Conservation (phyloP, 148 eudicot genomes). For the Cornus kousa region DNA sequence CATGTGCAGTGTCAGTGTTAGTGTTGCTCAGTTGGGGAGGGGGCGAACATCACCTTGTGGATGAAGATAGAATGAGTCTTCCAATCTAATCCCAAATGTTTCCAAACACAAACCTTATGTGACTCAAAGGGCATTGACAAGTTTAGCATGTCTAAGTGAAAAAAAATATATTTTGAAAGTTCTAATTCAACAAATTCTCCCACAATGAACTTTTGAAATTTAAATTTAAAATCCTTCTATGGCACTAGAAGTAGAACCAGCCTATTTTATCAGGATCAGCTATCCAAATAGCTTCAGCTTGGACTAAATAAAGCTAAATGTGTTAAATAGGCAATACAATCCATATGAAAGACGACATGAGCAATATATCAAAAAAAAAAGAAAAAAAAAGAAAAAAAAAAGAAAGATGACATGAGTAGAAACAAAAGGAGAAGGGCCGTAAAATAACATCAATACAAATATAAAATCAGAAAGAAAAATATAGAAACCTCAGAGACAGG, state of each 20-base stretch:
- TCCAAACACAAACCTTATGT: no score
- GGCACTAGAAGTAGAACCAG: not conserved
- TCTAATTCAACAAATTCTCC: not conserved
- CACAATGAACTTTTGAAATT: no score
- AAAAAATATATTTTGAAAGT: not conserved
- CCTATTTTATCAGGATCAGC: not conserved
- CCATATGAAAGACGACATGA: not conserved
- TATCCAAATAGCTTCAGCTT: not conserved
- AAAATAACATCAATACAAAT: not conserved
- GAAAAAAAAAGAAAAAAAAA: no score
- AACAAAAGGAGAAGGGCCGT: not conserved
- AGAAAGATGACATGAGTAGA: not conserved
- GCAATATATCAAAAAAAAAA: no score
- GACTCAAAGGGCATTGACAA: not conserved
- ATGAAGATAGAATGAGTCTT: no score
- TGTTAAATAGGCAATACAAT: not conserved
- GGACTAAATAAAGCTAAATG: not conserved
- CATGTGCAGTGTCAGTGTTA: no score
- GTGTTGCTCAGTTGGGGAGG: no score
- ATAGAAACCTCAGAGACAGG: constrained; percentile 80
- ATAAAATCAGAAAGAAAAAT: not conserved
- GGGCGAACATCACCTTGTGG: no score
- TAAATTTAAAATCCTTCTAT: not conserved
- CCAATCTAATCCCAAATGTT: no score
- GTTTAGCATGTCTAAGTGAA: no score